Base-by-base conservation (phyloP, 2,329 filamentous ascomycete species). In the Nothomitra cinnamomea region DNA sequence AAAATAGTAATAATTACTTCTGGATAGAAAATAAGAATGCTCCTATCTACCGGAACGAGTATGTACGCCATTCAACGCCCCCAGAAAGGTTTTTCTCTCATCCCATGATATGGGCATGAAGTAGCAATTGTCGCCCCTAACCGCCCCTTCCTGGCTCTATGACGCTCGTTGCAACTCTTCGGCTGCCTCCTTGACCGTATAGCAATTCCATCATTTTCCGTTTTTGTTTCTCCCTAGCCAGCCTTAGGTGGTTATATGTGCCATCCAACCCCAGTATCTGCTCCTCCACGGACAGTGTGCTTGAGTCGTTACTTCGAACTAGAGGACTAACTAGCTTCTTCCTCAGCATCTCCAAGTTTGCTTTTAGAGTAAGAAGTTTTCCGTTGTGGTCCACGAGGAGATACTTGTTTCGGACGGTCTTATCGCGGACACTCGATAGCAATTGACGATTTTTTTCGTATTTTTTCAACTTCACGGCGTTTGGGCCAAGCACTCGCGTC, bases 401-500 rank as follows among this genome's bases (percentile, higher is more conserved):
- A 58, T 81, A 79, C 69, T 95, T 95, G 70, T 95, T 94, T 57
- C 80, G 78, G 22, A 95, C 80, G 1, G 89, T 95, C 61, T 84
- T 85, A 55, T 83, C 79, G 57, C 88, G 81, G 54, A 96, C 83
- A 58, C 83, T 83, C 51, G 76, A 78, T 22, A 96, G 78, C 0
- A 95, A 74, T 51, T 80, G 75, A 57, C 83, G 83, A 72, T 96
- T 96, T 69, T 85, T 87, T 66, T 95, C 87, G 67, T 88, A 95
- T 66, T 95, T 95, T 63, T 80, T 78, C n/a, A 95, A 74, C 59
- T 83, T 77, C 45, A 74, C 75, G 6, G 84, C 80, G 61, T 85
- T 83, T 40, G 83, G 74, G 1, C 88, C 89, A 1, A 95, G 79
- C 21, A 94, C 79, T 48, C 83, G 81, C 1, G 85, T 85, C 90